phyloP scores from a whole-genome alignment of 441 rosid genomes.

The Brassica hybrid region DNA sequence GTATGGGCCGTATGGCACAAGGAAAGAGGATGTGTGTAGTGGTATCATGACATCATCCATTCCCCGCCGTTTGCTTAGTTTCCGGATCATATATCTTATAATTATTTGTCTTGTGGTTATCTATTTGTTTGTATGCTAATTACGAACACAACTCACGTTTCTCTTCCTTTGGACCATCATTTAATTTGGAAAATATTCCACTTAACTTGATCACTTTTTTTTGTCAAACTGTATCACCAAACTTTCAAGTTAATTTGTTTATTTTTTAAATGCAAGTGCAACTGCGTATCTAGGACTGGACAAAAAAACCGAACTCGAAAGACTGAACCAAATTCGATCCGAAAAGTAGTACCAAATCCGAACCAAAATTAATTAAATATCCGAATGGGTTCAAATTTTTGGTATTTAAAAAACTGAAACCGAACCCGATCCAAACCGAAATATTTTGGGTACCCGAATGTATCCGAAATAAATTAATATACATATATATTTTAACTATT shows the following conservation, averaged over 20 bases:
- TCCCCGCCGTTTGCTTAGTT: slow-evolving; percentile 30
- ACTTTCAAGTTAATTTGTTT: background rate
- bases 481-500: too few species aligned
- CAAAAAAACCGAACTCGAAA: background rate
- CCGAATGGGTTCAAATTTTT: too few species aligned
- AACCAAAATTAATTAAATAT: too few species aligned
- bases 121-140: slow-evolving; percentile 1
- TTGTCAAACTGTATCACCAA: background rate
- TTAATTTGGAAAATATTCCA: background rate
- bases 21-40: slow-evolving; percentile 1
- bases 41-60: slow-evolving; percentile 38
- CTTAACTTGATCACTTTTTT: background rate
- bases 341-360: too few species aligned
- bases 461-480: too few species aligned
- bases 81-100: slow-evolving; percentile 27
- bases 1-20: slow-evolving; percentile 23
- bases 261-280: background rate
- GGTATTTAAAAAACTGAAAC: too few species aligned
- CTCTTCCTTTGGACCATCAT: slow-evolving; percentile 5
- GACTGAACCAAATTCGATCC: too few species aligned
- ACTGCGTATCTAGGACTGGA: background rate
- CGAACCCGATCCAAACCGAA: too few species aligned
- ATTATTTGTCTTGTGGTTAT: slow-evolving; percentile 14
- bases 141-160: slow-evolving; percentile 22
- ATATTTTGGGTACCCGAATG: too few species aligned